Evolutionary conservation across 2,329 filamentous ascomycete genomes (phyloP).

Genomic region (Penicillium sp.): DNA sequence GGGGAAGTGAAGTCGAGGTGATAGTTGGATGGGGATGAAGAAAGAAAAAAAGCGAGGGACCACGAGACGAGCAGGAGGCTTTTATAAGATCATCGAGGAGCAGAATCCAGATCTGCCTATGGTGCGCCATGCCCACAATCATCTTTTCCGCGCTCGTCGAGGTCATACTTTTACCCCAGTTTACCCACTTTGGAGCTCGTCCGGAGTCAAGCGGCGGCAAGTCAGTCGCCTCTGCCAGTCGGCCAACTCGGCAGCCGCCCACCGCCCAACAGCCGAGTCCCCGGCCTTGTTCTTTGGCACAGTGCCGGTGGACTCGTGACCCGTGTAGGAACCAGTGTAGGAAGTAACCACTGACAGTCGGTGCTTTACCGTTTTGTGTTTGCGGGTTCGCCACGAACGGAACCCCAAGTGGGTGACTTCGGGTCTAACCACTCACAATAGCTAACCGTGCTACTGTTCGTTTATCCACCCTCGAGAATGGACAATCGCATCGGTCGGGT

Average conservation of each 20-base stretch:
- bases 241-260: slow-evolving; percentile 3
- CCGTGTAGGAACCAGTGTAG: too few relatives aligned
- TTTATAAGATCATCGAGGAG: not conserved
- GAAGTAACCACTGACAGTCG: too few relatives aligned
- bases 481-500: slow-evolving; percentile 6
- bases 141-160: not conserved
- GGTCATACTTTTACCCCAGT: not conserved
- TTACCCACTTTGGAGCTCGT: not conserved
- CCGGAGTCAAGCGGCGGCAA: slow-evolving; percentile 2
- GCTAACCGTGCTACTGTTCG: not conserved
- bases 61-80: not conserved
- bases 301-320: slow-evolving; percentile 3
- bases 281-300: slow-evolving; percentile 14
- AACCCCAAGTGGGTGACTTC: not conserved
- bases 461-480: not conserved
- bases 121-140: not conserved
- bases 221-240: not conserved
- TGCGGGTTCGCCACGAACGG: too few relatives aligned
- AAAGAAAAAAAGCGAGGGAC: not conserved
- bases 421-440: not conserved
- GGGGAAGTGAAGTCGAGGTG: not conserved
- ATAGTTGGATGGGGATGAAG: not conserved
- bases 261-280: slow-evolving; percentile 14
- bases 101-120: not conserved
- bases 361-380: too few relatives aligned